Conservation (phyloP, 768 basidiomycete species). For the Suillus brevipes region DNA sequence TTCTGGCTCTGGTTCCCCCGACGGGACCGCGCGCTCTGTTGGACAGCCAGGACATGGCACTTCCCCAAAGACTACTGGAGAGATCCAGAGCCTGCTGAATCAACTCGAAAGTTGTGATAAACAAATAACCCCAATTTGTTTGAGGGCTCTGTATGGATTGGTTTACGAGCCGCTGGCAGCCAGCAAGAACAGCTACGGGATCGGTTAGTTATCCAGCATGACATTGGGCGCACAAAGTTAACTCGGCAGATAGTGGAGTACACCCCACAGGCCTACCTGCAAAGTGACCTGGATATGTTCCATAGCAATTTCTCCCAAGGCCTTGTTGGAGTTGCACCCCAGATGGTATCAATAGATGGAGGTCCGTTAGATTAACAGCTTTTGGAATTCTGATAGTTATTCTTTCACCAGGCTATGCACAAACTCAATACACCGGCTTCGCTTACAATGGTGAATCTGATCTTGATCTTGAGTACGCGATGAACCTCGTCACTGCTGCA, state of each 20-base stretch:
- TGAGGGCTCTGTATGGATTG: constrained; percentile 41
- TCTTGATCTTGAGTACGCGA: constrained; percentile 55
- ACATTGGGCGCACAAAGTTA: not conserved
- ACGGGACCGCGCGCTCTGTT: constrained; percentile 16
- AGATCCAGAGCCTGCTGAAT: constrained; percentile 13
- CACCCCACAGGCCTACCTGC: constrained; percentile 42
- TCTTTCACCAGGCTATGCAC: constrained; percentile 39
- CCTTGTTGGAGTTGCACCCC: constrained; percentile 41
- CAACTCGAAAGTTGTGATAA: constrained; percentile 33
- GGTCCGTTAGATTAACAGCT: constrained; percentile 3
- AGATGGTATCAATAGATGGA: constrained; percentile 23
- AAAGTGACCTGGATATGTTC: constrained; percentile 45
- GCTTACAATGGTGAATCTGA: constrained; percentile 53
- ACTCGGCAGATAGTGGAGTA: constrained; percentile 38
- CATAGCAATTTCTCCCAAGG: constrained; percentile 39
- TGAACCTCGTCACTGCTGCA: constrained; percentile 43
- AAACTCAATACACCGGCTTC: constrained; percentile 42
- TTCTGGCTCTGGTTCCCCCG: constrained; percentile 21
- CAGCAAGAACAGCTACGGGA: constrained; percentile 38
- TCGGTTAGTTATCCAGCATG: constrained; percentile 27
- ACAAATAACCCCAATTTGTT: constrained; percentile 38
- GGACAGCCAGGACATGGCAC: constrained; percentile 7
- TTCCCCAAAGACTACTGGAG: constrained; percentile 13
- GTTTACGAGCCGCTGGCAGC: constrained; percentile 32
- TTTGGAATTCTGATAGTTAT: not conserved